Conservation (phyloP, 768 basidiomycete genomes). For the Leucocoprinus sp. region DNA sequence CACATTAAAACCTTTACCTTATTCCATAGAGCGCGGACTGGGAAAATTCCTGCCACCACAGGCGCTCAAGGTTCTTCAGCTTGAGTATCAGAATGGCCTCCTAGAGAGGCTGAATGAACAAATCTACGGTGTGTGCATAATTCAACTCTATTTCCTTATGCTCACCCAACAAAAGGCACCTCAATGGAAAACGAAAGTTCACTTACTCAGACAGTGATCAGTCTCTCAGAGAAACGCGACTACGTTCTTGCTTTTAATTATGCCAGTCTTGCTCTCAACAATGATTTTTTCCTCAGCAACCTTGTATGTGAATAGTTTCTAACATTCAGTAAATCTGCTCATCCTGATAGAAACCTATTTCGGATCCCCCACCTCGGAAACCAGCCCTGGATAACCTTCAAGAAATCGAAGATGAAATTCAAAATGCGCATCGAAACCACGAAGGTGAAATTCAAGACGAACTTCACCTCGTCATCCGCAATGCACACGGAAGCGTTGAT, state of each 20-base stretch:
- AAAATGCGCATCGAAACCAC: conserved; percentile 24
- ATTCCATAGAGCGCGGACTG: conserved; percentile 62
- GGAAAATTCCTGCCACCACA: conserved; percentile 69
- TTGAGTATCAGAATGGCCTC: conserved; percentile 84
- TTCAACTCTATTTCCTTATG: conserved; percentile 2
- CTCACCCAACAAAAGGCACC: conserved; percentile 36
- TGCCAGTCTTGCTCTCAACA: conserved; percentile 88
- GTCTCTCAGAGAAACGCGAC: conserved; percentile 48
- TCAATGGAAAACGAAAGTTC: conserved; percentile 43
- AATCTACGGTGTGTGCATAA: conserved; percentile 47
- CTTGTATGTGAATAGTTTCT: conserved; percentile 48
- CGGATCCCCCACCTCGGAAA: too few relatives aligned
- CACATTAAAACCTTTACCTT: conserved; percentile 47
- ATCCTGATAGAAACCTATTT: conserved; percentile 32
- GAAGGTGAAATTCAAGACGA: conserved; percentile 28
- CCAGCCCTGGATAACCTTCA: too few relatives aligned
- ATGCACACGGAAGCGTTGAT: conserved; percentile 53
- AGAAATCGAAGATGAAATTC: too few relatives aligned
- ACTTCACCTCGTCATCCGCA: conserved; percentile 28
- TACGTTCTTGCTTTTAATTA: conserved; percentile 79
- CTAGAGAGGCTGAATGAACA: conserved; percentile 70
- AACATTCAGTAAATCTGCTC: conserved; percentile 11
- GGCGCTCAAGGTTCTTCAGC: conserved; percentile 62
- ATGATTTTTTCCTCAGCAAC: conserved; percentile 85
- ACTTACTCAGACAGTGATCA: conserved; percentile 67